Evolutionary conservation across 129 eudicot species (phyloP).

Genomic region (Scalesia atractyloides): DNA sequence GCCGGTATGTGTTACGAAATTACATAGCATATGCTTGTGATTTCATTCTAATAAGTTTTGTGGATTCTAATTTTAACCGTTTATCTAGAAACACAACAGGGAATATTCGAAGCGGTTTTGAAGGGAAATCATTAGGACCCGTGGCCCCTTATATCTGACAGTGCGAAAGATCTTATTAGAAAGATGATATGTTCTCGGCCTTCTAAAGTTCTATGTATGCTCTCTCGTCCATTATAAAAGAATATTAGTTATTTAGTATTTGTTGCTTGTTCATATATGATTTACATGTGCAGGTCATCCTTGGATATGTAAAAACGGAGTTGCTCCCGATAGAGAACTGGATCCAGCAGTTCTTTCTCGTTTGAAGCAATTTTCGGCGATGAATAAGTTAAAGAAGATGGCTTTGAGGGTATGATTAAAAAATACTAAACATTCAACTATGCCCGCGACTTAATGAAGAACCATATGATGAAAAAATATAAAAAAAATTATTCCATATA

Average conservation of each 20-base stretch:
- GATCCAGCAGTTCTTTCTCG: constrained; percentile 93
- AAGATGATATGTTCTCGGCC: constrained; percentile 81
- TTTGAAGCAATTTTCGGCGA: constrained; percentile 88
- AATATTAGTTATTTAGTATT: not conserved
- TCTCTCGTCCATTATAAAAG: not conserved
- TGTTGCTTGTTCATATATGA: not conserved
- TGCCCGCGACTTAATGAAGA: not conserved
- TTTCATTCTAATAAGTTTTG: not conserved
- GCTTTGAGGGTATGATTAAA: constrained; percentile 73
- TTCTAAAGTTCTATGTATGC: constrained; percentile 78
- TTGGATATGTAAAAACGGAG: constrained; percentile 95
- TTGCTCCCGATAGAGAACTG: constrained; percentile 82
- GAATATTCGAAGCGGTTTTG: constrained; percentile 92
- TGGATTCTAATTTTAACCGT: not conserved
- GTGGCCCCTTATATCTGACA: constrained; percentile 86
- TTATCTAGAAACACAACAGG: constrained; percentile 89
- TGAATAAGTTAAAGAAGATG: constrained; percentile 96
- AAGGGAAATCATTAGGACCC: constrained; percentile 87
- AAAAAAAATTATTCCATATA: not conserved
- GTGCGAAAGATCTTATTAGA: constrained; percentile 87
- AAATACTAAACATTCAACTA: not conserved
- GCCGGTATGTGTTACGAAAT: constrained; percentile 46
- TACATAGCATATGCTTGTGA: not conserved
- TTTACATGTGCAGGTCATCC: constrained; percentile 76
- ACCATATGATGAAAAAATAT: not conserved